Conservation (phyloP, 495 filamentous ascomycete genomes). For the Opeltia flavorubescens region DNA sequence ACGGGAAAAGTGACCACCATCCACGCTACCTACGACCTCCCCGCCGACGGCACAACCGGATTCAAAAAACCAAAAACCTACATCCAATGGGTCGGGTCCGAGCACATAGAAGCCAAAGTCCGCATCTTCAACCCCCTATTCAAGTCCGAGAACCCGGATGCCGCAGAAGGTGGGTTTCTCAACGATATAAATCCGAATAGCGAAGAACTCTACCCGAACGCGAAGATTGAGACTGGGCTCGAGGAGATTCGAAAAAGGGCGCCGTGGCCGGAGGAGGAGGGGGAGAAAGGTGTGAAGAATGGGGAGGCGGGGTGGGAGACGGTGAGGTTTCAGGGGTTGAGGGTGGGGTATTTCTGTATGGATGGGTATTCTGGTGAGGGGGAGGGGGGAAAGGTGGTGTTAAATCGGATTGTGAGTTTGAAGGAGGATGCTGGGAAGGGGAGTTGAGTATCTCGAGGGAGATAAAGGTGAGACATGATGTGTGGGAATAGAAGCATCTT, state of each 20-base stretch:
- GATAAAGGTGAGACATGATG: not conserved
- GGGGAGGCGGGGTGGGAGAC: slow-evolving; percentile 41
- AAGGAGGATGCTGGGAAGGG: slow-evolving; percentile 74
- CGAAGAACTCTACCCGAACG: slow-evolving; percentile 61
- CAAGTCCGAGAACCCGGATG: slow-evolving; percentile 64
- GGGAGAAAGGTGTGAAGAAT: slow-evolving; percentile 8
- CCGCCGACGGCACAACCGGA: slow-evolving; percentile 26
- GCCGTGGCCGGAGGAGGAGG: slow-evolving; percentile 57
- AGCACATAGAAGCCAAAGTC: slow-evolving; percentile 61
- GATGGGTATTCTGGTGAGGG: slow-evolving; percentile 68
- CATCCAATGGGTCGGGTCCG: slow-evolving; percentile 78
- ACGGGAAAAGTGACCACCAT: slow-evolving; percentile 59
- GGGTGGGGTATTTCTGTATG: slow-evolving; percentile 75
- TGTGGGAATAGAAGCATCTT: not conserved
- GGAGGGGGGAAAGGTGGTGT: slow-evolving; percentile 57
- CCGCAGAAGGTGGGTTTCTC: slow-evolving; percentile 54
- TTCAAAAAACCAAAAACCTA: slow-evolving; percentile 73
- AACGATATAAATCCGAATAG: slow-evolving; percentile 76
- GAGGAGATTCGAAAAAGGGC: slow-evolving; percentile 59
- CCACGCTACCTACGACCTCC: slow-evolving; percentile 44
- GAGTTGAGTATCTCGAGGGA: slow-evolving; percentile 9
- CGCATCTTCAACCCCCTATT: slow-evolving; percentile 76
- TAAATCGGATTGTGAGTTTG: slow-evolving; percentile 85
- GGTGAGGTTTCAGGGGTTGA: slow-evolving; percentile 84
- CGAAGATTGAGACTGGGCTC: slow-evolving; percentile 75